Percentiles rank a stretch among this genome's conserved stretches.
Evolutionary conservation across 768 basidiomycete genomes (phyloP).

Genomic region (Boletus sp.): DNA sequence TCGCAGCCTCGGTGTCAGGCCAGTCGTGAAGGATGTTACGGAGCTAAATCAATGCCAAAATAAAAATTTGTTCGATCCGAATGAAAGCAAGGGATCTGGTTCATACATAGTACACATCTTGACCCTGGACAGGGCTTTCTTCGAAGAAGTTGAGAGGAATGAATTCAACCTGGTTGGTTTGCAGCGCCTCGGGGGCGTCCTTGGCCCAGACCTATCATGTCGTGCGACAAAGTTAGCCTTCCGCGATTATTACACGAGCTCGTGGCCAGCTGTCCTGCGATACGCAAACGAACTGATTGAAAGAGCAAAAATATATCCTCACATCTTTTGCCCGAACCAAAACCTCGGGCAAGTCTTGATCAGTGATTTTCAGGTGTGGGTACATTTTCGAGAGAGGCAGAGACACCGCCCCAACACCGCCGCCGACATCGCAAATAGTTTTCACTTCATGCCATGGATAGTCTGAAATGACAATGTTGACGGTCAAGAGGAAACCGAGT

Average conservation of each 20-base stretch:
- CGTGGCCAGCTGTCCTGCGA: neutral
- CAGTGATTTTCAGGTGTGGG: conserved; percentile 26
- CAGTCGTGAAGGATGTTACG: conserved; percentile 36
- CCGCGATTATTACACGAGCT: neutral
- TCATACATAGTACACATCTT: conserved; percentile 29
- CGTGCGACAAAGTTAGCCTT: neutral
- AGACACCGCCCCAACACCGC: conserved; percentile 29
- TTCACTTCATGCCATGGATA: conserved; percentile 26
- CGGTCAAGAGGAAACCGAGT: neutral
- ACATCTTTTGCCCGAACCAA: conserved; percentile 22
- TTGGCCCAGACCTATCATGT: conserved; percentile 16
- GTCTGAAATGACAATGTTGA: conserved; percentile 10
- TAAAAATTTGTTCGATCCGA: neutral
- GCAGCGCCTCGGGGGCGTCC: conserved; percentile 18
- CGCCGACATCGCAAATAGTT: conserved; percentile 30
- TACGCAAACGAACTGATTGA: too few species aligned
- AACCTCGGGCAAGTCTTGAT: conserved; percentile 32
- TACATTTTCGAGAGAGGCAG: conserved; percentile 24
- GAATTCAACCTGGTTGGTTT: conserved; percentile 14
- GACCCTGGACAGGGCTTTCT: conserved; percentile 11
- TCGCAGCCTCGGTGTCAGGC: conserved; percentile 33
- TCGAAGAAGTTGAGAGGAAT: conserved; percentile 24
- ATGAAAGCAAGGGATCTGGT: neutral
- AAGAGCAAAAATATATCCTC: neutral
- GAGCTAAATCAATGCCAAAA: conserved; percentile 11